Conservation (phyloP, 2,329 filamentous ascomycete genomes). For the Pseudofabraea citricarpa region DNA sequence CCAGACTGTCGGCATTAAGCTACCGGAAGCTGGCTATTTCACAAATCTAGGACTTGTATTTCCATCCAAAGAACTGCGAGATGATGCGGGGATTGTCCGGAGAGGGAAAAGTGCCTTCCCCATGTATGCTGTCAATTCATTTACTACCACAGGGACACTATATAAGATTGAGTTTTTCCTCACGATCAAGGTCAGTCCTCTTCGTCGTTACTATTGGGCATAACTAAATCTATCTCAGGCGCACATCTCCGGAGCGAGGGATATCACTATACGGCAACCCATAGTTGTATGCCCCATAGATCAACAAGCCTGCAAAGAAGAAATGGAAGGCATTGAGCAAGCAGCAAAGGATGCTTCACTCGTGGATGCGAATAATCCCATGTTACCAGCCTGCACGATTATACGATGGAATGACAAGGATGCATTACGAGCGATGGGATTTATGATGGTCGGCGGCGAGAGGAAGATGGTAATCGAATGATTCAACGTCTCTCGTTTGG, state of each 20-base stretch:
- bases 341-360: conserved; percentile 88
- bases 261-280: conserved; percentile 83
- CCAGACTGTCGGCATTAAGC: conserved; percentile 73
- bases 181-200: conserved; percentile 73
- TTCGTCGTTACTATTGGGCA: neutral
- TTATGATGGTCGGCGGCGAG: conserved; percentile 81
- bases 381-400: conserved; percentile 83
- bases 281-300: conserved; percentile 96
- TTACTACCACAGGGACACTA: conserved; percentile 87
- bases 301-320: conserved; percentile 92
- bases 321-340: conserved; percentile 97
- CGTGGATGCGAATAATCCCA: conserved; percentile 84
- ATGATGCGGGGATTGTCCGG: conserved; percentile 81
- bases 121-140: conserved; percentile 80
- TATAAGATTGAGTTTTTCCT: conserved; percentile 99
- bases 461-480: conserved; percentile 64
- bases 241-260: conserved; percentile 78
- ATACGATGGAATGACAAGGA: conserved; percentile 69
- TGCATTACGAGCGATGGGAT: conserved; percentile 55
- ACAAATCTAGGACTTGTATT: conserved; percentile 91
- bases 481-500: conserved; percentile 12
- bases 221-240: conserved; percentile 51
- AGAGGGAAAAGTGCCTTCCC: conserved; percentile 84
- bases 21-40: conserved; percentile 88
- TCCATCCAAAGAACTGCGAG: conserved; percentile 81